These are phyloP conservation scores for Trichothecium roseum DNA, from an alignment of 2,329 filamentous ascomycete genomes.

Conservation along the genomic window DNA sequence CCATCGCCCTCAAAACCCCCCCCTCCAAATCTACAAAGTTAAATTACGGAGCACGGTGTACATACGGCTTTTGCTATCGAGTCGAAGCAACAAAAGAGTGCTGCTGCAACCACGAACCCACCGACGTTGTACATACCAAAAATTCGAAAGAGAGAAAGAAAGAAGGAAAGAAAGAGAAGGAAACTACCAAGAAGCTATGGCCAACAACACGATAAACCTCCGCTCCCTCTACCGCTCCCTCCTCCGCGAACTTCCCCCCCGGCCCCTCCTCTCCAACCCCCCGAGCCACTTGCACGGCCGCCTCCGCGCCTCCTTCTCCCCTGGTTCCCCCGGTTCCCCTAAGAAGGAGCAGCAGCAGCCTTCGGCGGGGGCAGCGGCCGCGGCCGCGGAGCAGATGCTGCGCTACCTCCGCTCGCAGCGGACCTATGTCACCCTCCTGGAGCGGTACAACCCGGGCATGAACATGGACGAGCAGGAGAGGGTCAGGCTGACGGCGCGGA, in stretches of 20 bases:
- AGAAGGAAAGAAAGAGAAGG: too few species aligned
- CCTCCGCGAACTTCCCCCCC: conserved; percentile 78
- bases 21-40: too few species aligned
- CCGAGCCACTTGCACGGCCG: conserved; percentile 62
- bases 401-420: conserved; percentile 80
- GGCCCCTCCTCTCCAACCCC: conserved; percentile 40
- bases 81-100: too few species aligned
- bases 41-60: too few species aligned
- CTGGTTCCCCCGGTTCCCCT: too few species aligned
- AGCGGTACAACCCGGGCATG: conserved; percentile 91
- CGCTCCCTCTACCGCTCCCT: conserved; percentile 80
- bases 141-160: too few species aligned
- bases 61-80: too few species aligned
- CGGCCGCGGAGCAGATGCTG: conserved; percentile 58
- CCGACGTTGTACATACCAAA: too few species aligned
- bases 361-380: conserved; percentile 24
- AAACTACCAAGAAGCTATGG: conserved; percentile 15
- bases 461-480: conserved; percentile 78
- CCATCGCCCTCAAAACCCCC: too few species aligned
- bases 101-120: too few species aligned
- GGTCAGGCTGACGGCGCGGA: conserved; percentile 70
- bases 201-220: conserved; percentile 31
- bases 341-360: too few species aligned
- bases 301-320: conserved; percentile 53
- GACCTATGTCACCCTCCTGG: conserved; percentile 68